phyloP scores from a whole-genome alignment of 345 rosid species.

The Arabidopsis suecica region DNA sequence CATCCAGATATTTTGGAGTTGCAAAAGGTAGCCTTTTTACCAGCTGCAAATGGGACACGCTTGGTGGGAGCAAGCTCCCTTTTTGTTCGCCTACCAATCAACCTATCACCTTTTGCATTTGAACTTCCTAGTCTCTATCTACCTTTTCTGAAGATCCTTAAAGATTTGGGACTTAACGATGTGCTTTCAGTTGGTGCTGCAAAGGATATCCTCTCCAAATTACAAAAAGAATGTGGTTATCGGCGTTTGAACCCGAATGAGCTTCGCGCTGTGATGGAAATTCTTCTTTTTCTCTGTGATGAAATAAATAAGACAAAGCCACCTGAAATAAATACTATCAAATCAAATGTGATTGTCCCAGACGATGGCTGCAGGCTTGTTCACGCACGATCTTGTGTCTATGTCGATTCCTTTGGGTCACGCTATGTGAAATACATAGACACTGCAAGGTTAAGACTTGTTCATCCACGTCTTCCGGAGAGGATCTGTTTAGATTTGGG shows the following conservation, averaged over 20 bases:
- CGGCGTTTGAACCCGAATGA: constrained; percentile 92
- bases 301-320: constrained; percentile 47
- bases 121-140: constrained; percentile 83
- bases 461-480: constrained; percentile 78
- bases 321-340: constrained; percentile 40
- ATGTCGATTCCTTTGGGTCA: constrained; percentile 81
- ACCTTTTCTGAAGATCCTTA: constrained; percentile 77
- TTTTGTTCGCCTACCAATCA: constrained; percentile 74
- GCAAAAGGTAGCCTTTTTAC: constrained; percentile 81
- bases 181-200: constrained; percentile 73
- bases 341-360: constrained; percentile 73
- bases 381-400: constrained; percentile 77
- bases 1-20: constrained; percentile 69
- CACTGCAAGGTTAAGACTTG: constrained; percentile 78
- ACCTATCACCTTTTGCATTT: constrained; percentile 91
- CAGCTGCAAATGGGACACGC: constrained; percentile 96
- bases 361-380: constrained; percentile 95
- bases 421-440: constrained; percentile 71
- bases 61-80: constrained; percentile 76
- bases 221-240: constrained; percentile 83
- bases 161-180: constrained; percentile 89
- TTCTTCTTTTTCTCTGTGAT: constrained; percentile 71
- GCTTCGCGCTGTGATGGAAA: constrained; percentile 92
- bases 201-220: constrained; percentile 68
- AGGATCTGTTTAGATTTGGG: constrained; percentile 70